phyloP scores from a whole-genome alignment of 495 filamentous ascomycete species.

The Penicillium maclennaniae region DNA sequence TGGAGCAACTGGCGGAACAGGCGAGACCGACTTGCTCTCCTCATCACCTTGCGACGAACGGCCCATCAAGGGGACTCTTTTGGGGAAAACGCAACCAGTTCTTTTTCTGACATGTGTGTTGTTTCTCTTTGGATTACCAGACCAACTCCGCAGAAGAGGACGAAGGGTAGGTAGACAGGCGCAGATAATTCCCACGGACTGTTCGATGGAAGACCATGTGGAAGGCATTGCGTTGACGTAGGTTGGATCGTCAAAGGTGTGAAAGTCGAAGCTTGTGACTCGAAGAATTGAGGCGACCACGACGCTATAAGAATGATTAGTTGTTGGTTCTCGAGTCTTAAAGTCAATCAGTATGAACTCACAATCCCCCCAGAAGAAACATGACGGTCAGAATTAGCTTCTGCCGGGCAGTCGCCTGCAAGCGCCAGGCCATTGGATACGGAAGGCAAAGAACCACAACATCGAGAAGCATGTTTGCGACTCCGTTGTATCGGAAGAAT shows the following conservation, averaged over 20 bases:
- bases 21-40: constrained; percentile 3
- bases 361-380: constrained; percentile 35
- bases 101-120: not conserved
- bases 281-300: constrained; percentile 25
- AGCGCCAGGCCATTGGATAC: constrained; percentile 35
- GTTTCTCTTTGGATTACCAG: constrained; percentile 2
- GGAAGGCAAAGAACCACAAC: constrained; percentile 43
- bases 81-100: not conserved
- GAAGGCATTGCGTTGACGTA: constrained; percentile 26
- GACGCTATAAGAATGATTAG: constrained; percentile 20
- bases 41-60: not conserved
- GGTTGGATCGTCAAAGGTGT: constrained; percentile 10
- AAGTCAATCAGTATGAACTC: constrained; percentile 2
- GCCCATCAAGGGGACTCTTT: not conserved
- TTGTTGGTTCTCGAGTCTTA: not conserved
- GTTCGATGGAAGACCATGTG: constrained; percentile 51
- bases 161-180: constrained; percentile 46
- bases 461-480: constrained; percentile 46
- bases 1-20: not conserved
- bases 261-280: constrained; percentile 9
- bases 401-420: constrained; percentile 26
- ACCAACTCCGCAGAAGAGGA: constrained; percentile 20
- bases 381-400: constrained; percentile 34
- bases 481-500: constrained; percentile 45
- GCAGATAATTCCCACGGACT: constrained; percentile 48